Evolutionary conservation across 2,329 filamentous ascomycete genomes (phyloP), one percentile per base, ranked within the genome.

Genomic region (Cladosporium sp.): DNA sequence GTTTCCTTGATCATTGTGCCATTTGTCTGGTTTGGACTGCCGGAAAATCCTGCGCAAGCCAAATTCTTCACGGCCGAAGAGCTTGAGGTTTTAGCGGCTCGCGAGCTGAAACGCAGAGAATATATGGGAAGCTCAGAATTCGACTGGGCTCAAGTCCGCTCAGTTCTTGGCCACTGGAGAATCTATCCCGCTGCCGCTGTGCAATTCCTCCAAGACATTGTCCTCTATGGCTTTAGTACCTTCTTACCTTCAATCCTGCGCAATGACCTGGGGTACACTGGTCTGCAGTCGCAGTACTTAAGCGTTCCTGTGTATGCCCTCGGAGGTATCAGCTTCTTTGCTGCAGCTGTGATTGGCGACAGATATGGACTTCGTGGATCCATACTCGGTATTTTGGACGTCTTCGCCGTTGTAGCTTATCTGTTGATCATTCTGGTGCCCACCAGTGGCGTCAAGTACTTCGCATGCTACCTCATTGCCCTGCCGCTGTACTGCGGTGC

Each of bases 221-320:
- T 80, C 40, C 72, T 80, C 1, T 83, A 81, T 62, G 80, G 80
- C 20, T 82, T 83, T 66, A 78, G 75, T 61, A 83, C 79, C 2
- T 84, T 84, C 64, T 67, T 84, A 4, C 82, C 81, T 2, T 76
- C 77, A 1, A 83, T 84, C 60, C 71, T 84, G 47, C 71, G 74
- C 42, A 74, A 73, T 35, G 47, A 50, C 13, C 77, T 83, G 68
- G 79, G 80, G 2, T 83, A 81, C 63, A 68, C 73, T 39, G 74
- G 73, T 20, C 69, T 83, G 22, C 71, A 78, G 61, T 76, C 78
- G n/a, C 79, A 83, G 54, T 77, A 80, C 34, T 70, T 83, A 24
- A 83, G 80, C 7, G 79, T 83, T 1, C 81, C 81, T 0, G 80
- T 83, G 19, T 83, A 81, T 61, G 66, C 82, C n/a, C 77, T 77